Conservation (phyloP, 73 alveolate genomes). For the Blepharisma japonicum region DNA sequence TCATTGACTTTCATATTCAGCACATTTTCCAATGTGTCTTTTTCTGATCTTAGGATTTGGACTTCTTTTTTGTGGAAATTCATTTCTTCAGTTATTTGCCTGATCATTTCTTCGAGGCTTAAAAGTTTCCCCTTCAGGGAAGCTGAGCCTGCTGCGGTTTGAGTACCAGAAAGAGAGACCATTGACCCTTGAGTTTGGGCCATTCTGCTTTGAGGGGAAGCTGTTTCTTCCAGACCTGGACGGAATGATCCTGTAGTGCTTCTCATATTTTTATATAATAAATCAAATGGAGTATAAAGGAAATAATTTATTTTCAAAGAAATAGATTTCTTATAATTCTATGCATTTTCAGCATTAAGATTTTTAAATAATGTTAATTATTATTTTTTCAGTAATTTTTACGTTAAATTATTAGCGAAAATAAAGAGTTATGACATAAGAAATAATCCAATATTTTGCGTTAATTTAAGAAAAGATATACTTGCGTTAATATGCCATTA, state of each 20-base stretch:
- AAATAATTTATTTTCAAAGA: too few relatives aligned
- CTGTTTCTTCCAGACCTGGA: conserved; percentile 25
- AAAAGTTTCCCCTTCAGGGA: conserved; percentile 62
- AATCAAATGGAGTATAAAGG: too few relatives aligned
- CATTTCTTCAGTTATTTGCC: conserved; percentile 81
- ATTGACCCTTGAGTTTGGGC: conserved; percentile 19
- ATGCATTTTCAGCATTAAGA: too few relatives aligned
- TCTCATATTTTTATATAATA: background rate
- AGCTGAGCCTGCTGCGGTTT: conserved; percentile 51
- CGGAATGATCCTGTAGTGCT: conserved; percentile 18
- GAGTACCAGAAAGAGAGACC: background rate
- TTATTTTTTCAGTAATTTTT: too few relatives aligned
- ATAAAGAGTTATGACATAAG: too few relatives aligned
- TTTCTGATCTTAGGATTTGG: conserved; percentile 83
- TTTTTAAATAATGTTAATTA: too few relatives aligned
- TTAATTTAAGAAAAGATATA: too few relatives aligned
- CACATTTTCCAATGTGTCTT: conserved; percentile 89
- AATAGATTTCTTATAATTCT: too few relatives aligned
- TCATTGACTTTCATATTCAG: conserved; percentile 92
- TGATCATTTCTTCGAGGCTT: conserved; percentile 39
- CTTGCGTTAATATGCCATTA: too few relatives aligned
- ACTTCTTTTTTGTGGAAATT: conserved; percentile 93
- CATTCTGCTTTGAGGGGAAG: background rate
- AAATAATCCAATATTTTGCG: too few relatives aligned
- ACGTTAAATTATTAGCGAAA: too few relatives aligned